Base-by-base conservation (phyloP, 305 asterid species). In the Fraxinus sp. region DNA sequence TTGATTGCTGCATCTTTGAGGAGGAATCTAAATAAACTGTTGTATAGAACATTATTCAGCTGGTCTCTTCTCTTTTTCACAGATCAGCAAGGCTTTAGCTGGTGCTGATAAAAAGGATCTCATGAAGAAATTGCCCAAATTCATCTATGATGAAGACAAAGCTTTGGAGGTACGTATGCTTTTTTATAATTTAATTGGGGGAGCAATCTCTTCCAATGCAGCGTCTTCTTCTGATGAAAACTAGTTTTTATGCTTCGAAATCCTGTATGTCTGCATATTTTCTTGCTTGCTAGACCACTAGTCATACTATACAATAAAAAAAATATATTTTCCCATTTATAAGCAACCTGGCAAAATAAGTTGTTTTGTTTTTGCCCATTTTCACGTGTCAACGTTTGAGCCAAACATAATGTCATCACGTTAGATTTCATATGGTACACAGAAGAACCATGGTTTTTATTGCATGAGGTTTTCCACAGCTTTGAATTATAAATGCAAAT, bases 111-210 rank as follows among this genome's bases (percentile, higher is more conserved):
- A 90, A 79, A 95, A 95, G 82, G 97, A 95, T 76, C 85, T 95
- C 80, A 91, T 93, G 98, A 91, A 89, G 77, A 93, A 92, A 81
- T 88, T 95, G 88, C 98, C 98, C 73, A 95, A 95, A 81, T 95
- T 95, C 85, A 74, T 93, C 57, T 92, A 93, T 39, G 97, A 95
- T 18, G 98, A 94, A 84, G 99, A 94, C 78, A 94, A 94, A 77
- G 97, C 90, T 81, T 81, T 95, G 74, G 98, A 95, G 97, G 98
- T 93, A 86, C 83, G 86, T 26, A 24, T 37, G 74, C 80, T 55
- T 76, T 44, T 78, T 52, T 62, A 8, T 7, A 24, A 1, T n/a
- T 24, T 64, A 22, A 62, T 22, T 20, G 71, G 4, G 32, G 49
- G 49, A 55, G 66, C 71, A 20, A 62, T 62, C 14, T 22, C 71